Conservation (phyloP, 2,329 filamentous ascomycete species). For the Trichoderma sp. region DNA sequence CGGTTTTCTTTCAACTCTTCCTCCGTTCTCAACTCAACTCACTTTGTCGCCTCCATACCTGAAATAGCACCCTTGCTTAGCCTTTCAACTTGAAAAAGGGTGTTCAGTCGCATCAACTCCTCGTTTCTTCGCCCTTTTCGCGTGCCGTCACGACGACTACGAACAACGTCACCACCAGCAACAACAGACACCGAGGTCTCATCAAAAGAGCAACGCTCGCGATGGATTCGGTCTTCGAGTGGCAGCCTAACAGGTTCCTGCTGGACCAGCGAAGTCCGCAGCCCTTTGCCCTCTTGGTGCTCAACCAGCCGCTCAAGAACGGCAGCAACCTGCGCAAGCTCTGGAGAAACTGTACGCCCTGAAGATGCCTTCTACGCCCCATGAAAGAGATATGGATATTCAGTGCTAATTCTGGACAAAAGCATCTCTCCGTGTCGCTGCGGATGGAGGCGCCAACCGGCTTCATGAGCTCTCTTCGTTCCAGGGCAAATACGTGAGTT, state of each 20-base stretch:
- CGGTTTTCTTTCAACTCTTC: background rate
- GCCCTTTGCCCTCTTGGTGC: conserved; percentile 51
- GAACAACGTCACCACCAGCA: background rate
- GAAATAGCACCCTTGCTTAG: conserved; percentile 11
- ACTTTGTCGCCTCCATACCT: background rate
- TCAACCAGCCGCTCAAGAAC: conserved; percentile 55
- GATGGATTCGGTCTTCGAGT: conserved; percentile 41
- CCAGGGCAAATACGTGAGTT: conserved; percentile 48
- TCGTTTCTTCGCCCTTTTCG: background rate
- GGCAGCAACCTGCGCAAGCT: conserved; percentile 52
- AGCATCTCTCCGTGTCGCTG: conserved; percentile 74
- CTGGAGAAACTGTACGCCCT: conserved; percentile 51
- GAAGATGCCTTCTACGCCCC: background rate
- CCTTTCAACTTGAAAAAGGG: background rate
- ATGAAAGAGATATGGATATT: no score
- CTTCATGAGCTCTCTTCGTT: conserved; percentile 56
- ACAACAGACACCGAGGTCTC: background rate
- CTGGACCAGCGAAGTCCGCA: conserved; percentile 40
- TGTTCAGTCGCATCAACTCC: no score
- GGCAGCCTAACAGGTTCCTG: conserved; percentile 45
- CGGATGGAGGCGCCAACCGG: conserved; percentile 87
- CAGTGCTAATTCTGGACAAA: conserved; percentile 38
- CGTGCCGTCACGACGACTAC: background rate
- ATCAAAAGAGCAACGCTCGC: background rate
- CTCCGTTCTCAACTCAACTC: background rate